Base-by-base conservation (phyloP, 371 early-diverging fungal species). In the Syncephalis fuscata region DNA sequence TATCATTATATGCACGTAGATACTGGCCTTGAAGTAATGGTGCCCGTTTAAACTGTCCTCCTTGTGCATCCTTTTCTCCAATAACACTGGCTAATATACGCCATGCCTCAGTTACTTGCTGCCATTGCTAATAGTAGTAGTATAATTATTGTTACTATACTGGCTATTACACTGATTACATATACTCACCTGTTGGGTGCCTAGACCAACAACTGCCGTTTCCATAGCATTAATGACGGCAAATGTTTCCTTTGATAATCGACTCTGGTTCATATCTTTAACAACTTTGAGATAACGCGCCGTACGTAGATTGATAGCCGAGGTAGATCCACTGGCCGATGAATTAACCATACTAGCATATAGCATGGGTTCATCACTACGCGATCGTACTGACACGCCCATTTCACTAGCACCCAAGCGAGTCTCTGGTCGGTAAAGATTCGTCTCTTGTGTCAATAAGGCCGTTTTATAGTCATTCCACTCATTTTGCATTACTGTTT, bases 401-500 rank as follows among this genome's bases (percentile, higher is more conserved):
- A 44, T 11, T 44, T 11, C 24, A 19, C 19, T 19, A 44, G 20
- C 22, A 22, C 3, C 44, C 19, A 44, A 44, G 14, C 44, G 20
- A 24, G 19, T 20, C 11, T 24, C 44, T 14, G 19, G 11, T 24
- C 44, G 11, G 14, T 14, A 11, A 20, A 19, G 20, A 14, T 44
- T 44, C 21, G 14, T 19, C 44, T 26, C 21, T 39, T 49, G 32
- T 46, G 43, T 27, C 74, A 74, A 19, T 85, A 86, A 22, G 79
- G 62, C 55, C 86, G 82, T 54, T 80, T 78, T 50, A 86, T 77
- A 27, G 86, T 71, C 15, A 47, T 14, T 36, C 25, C 2, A 44
- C 19, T 22, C 11, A 21, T 22, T 44, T 19, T 14, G 17, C 21
- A 20, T 44, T 2, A 11, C 23, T 4, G 8, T 37, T 39, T 48